Percentiles rank a stretch among this genome's conserved stretches.
These are phyloP conservation scores for Boletus coccyginus DNA, from an alignment of 768 basidiomycete genomes.

Conservation along the genomic window DNA sequence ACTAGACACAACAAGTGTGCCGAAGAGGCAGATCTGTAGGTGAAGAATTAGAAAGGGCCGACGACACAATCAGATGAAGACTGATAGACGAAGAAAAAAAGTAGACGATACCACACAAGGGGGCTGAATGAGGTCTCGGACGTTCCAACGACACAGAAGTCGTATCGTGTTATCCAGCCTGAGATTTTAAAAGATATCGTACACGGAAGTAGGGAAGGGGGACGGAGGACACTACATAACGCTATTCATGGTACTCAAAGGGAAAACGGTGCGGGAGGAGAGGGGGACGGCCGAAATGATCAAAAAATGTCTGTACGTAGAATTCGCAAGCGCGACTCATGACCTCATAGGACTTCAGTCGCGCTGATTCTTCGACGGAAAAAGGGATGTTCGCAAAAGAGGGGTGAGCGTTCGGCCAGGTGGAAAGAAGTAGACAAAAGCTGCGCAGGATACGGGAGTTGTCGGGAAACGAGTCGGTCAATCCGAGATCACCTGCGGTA, in stretches of 20 bases:
- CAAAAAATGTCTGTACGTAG: neutral
- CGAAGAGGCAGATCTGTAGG: too few relatives aligned
- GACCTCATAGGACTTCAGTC: neutral
- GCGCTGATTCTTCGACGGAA: neutral
- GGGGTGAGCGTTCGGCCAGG: neutral
- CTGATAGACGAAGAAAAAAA: too few relatives aligned
- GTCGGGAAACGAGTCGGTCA: neutral
- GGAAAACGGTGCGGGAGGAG: neutral
- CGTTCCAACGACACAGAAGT: too few relatives aligned
- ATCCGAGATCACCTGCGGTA: neutral
- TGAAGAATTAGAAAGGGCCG: too few relatives aligned
- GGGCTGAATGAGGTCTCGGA: too few relatives aligned
- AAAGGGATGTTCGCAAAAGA: neutral
- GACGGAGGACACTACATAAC: too few relatives aligned
- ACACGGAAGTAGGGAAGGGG: too few relatives aligned
- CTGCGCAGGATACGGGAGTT: neutral
- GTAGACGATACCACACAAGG: too few relatives aligned
- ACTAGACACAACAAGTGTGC: too few relatives aligned
- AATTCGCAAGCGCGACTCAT: neutral
- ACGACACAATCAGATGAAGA: too few relatives aligned
- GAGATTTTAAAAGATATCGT: too few relatives aligned
- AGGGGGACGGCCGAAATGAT: neutral
- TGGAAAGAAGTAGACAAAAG: neutral
- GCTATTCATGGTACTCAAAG: neutral
- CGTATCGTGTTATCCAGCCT: too few relatives aligned